Evolutionary conservation across 73 alveolate species (phyloP), one percentile per base, ranked within the genome.

Genomic region (Paramecium octaurelia): DNA sequence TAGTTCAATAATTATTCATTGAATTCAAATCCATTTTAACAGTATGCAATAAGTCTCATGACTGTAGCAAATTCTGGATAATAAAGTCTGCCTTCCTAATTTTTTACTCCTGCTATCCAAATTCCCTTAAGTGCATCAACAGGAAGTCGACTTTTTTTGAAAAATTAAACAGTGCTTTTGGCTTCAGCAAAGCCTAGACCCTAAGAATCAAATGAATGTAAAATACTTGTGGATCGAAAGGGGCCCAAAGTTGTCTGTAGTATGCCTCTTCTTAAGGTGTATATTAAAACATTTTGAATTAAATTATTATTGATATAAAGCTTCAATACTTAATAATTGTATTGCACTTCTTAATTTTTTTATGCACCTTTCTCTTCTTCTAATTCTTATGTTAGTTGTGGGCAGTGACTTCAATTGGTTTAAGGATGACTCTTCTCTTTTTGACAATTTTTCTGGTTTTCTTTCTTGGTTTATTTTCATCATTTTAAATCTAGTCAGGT

Each of bases 11-110:
- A 43, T 42, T 24, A 6, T 27, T 48, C 91, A 80, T 23, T 80
- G 11, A 44, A 43, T 80, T 42, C 70, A 44, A 43, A 80, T 80
- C 87, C 87, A 40, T 73, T 73, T 73, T 73, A 73, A 40, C 87
- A 73, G 21, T 36, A 73, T 9, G 91, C 70, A 23, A 80, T 80
- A 2, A 44, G n/a, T 43, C 91, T 80, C 43, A 80, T 12, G 2
- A 36, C 91, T 16, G 27, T 46, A 43, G 43, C 18, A 14, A 80
- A 80, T 80, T 80, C 91, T 8, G 21, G 29, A 14, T 40, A 24
- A 14, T 23, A 48, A 43, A 80, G 70, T 80, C 24, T 48, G 36
- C 57, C 57, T 48, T 42, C 43, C 4, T 44, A 24, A 80, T 42
- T 42, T 12, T 23, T 34, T 6, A 48, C 75, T 20, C 38, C 54